Conservation (phyloP, 106 monocot species). For the Allium sativum region DNA sequence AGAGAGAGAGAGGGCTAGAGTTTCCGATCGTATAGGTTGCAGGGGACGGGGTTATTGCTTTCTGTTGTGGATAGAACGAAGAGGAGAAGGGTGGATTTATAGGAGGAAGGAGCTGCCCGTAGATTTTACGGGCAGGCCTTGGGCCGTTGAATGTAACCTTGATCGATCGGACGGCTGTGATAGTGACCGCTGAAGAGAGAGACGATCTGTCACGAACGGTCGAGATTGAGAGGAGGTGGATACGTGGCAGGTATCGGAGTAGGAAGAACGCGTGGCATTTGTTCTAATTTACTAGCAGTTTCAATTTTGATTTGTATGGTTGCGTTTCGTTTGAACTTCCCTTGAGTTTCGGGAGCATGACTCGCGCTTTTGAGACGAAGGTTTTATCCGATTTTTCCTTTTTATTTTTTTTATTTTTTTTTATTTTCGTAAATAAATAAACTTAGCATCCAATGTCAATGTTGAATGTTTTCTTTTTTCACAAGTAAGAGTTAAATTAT, state of each 20-base stretch:
- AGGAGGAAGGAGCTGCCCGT: slow-evolving; percentile 51
- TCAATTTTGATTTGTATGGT: not conserved
- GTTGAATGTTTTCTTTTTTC: no score
- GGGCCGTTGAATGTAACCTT: slow-evolving; percentile 7
- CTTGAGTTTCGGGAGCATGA: slow-evolving; percentile 28
- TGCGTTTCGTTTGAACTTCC: slow-evolving; percentile 12
- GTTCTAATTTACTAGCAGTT: not conserved
- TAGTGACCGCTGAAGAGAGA: not conserved
- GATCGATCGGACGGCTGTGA: slow-evolving; percentile 23
- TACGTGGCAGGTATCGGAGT: slow-evolving; percentile 30
- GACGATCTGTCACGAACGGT: slow-evolving; percentile 46
- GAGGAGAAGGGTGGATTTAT: slow-evolving; percentile 20
- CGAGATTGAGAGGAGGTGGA: not conserved
- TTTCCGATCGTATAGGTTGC: no score
- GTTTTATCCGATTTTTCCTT: not conserved
- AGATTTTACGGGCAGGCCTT: slow-evolving; percentile 7
- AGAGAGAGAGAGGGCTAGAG: slow-evolving; percentile 4
- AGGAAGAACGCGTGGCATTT: not conserved
- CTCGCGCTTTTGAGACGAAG: slow-evolving; percentile 13
- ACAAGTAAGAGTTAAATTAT: no score
- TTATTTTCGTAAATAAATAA: no score
- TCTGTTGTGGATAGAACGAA: no score
- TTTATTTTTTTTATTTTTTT: not conserved
- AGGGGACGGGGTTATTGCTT: no score
- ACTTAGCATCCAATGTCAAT: no score